Conservation (phyloP, 129 eudicot species). For the Flaveria brownii region DNA sequence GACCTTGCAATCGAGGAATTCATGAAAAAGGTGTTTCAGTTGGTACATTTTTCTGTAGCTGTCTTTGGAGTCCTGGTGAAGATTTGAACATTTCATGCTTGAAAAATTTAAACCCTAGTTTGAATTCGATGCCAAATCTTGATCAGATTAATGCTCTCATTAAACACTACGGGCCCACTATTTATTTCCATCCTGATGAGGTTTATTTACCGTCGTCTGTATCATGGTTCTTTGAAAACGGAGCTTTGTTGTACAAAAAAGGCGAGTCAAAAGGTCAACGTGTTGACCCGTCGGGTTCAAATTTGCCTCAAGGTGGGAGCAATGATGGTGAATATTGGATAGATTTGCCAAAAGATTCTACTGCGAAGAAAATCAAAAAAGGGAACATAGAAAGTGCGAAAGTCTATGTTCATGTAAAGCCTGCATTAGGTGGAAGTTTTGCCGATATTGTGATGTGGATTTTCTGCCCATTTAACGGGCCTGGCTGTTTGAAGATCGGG, state of each 20-base stretch:
- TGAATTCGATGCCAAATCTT: constrained; percentile 80
- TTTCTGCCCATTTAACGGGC: constrained; percentile 91
- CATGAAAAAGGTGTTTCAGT: constrained; percentile 62
- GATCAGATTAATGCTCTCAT: constrained; percentile 79
- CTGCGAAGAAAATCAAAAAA: constrained; percentile 47
- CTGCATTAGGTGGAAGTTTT: constrained; percentile 84
- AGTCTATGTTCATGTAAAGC: constrained; percentile 80
- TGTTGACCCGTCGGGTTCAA: constrained; percentile 63
- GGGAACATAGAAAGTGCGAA: constrained; percentile 77
- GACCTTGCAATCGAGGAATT: constrained; percentile 80
- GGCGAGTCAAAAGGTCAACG: constrained; percentile 50
- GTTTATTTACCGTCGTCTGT: constrained; percentile 85
- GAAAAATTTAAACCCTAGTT: constrained; percentile 50
- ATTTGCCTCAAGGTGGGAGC: constrained; percentile 72
- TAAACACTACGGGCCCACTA: constrained; percentile 76
- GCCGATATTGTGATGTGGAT: constrained; percentile 92
- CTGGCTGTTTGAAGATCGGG: constrained; percentile 72
- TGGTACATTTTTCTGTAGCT: constrained; percentile 78
- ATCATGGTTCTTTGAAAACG: constrained; percentile 78
- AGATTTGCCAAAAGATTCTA: constrained; percentile 61
- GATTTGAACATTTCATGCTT: constrained; percentile 60
- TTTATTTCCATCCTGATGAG: constrained; percentile 84
- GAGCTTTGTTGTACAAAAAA: constrained; percentile 57
- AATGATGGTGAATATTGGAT: constrained; percentile 84
- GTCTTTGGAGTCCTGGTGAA: constrained; percentile 43